Evolutionary conservation across 805 yeast genomes (phyloP).

Genomic region (Wickerhamomyces bovis): DNA sequence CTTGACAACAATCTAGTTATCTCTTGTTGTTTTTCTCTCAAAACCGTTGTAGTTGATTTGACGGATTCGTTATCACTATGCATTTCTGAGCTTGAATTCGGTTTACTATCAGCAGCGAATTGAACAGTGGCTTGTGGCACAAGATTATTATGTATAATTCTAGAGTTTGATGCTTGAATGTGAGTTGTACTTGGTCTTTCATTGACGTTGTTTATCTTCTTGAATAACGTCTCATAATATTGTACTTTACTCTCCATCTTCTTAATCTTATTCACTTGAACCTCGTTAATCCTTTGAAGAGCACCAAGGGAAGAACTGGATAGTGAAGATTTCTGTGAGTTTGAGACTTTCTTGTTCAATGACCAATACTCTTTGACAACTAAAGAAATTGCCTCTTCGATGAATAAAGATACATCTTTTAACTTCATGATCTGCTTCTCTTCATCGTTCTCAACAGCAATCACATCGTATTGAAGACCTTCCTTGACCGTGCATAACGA

Average conservation of each 20-base stretch:
- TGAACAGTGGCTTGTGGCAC: not conserved
- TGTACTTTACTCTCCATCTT: conserved; percentile 5
- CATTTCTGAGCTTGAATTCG: not conserved
- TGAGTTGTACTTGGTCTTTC: conserved; percentile 3
- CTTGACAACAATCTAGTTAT: conserved; percentile 4
- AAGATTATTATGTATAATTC: not conserved
- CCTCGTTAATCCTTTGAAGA: conserved; percentile 10
- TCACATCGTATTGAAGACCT: conserved; percentile 1
- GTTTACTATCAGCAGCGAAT: not conserved
- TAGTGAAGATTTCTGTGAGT: conserved; percentile 4
- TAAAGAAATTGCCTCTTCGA: conserved; percentile 15
- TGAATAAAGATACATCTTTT: conserved; percentile 9
- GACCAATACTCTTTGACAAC: conserved; percentile 12
- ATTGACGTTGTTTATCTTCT: conserved; percentile 4
- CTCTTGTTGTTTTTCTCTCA: conserved; percentile 3
- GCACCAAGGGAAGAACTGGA: conserved; percentile 4
- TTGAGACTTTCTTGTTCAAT: conserved; percentile 5
- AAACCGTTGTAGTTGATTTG: not conserved
- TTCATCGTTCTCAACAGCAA: not conserved
- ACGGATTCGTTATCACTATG: not conserved
- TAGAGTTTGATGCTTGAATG: not conserved
- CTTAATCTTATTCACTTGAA: conserved; percentile 5
- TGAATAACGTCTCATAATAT: conserved; percentile 8
- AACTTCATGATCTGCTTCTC: conserved; percentile 7
- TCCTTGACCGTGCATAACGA: conserved; percentile 11